Evolutionary conservation across 1,284 basidiomycete species (phyloP), one percentile per base, ranked within the genome.

Genomic region (Heterobasidion occidentale): DNA sequence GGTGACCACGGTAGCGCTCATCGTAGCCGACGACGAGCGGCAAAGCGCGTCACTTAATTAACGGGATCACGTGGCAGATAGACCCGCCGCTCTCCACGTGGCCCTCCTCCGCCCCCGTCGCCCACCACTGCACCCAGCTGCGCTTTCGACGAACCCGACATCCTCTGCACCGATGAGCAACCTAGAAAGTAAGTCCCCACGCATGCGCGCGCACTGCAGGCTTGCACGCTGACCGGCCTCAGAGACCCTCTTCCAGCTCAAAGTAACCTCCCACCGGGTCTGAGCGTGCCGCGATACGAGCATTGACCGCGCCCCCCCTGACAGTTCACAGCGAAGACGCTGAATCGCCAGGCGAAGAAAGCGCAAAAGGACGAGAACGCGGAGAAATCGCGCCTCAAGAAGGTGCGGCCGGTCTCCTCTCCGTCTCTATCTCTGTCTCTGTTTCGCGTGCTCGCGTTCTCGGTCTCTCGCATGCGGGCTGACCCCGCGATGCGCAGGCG

Each of bases 241-340:
- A 98, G 94, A 97, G 75, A 94, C 91, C 38, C 79, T 97, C 20
- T 98, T 98, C 68, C 92, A 97, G 74, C 88, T 98, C 65, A 97
- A 97, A 81, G 94, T 90, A 38, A 20, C 33, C 51, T 20, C 36
- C 54, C 53, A 27, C 27, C 27, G 27, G 27, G 27, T 27, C 27
- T 27, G 27, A 27, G 47, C 38, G 11, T 33, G 38, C 46, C 36
- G 27, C 36, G 47, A 48, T 27, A 58, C 57, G 58, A 58, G 48
- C 58, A 59, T 62, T 57, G 62, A 60, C 20, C 51, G 55, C 47
- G 56, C 27, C n/a, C n/a, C n/a, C n/a, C 27, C 20, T 38, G 51
- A 45, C 55, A 98, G 94, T 97, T 98, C 76, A 98, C 94, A 19
- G 93, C 94, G 60, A 98, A 97, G 82, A 84, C 90, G 50, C 80